Evolutionary conservation across 306 rosid species (phyloP).

Genomic region (Datisca glomerata): DNA sequence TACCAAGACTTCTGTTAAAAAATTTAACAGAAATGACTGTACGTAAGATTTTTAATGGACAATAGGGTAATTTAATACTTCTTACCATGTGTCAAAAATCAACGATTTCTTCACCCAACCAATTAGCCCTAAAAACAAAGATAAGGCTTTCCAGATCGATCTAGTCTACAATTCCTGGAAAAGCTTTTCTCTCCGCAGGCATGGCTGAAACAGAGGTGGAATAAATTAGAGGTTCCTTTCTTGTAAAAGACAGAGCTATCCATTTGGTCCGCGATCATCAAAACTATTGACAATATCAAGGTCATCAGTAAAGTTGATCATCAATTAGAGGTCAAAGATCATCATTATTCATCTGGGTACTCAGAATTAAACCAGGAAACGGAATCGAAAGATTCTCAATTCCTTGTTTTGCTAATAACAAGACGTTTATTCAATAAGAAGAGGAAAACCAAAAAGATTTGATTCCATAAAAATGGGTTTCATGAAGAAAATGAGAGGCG

Average conservation of each 20-base stretch:
- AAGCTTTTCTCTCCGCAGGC: constrained; percentile 80
- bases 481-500: constrained; percentile 23
- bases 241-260: constrained; percentile 46
- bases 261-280: constrained; percentile 68
- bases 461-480: constrained; percentile 24
- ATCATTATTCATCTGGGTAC: constrained; percentile 25
- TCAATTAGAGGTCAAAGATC: constrained; percentile 17
- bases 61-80: too few relatives aligned
- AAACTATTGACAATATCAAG: constrained; percentile 52
- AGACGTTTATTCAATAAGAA: constrained; percentile 57
- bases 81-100: too few relatives aligned
- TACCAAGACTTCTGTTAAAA: too few relatives aligned
- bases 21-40: too few relatives aligned
- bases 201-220: constrained; percentile 72
- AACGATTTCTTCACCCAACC: too few relatives aligned
- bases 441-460: constrained; percentile 28
- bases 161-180: constrained; percentile 73
- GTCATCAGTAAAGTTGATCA: constrained; percentile 32
- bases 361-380: constrained; percentile 16
- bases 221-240: constrained; percentile 85
- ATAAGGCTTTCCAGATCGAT: constrained; percentile 28
- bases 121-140: too few relatives aligned
- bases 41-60: too few relatives aligned
- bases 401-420: constrained; percentile 46
- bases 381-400: constrained; percentile 14